phyloP scores from a whole-genome alignment of 169 alveolate species.

The Babesia gibsoni region DNA sequence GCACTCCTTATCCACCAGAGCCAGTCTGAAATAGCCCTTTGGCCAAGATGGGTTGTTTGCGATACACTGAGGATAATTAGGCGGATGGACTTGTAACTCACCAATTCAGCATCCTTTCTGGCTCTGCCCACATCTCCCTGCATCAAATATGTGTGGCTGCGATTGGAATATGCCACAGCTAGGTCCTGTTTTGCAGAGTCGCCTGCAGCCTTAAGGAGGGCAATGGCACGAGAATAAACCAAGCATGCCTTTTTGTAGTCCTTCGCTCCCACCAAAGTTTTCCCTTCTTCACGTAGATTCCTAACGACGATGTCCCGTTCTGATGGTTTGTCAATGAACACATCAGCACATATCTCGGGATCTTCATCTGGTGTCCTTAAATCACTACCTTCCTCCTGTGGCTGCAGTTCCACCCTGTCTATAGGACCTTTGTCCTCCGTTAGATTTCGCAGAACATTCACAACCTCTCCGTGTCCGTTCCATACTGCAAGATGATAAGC shows the following conservation, averaged over 20 bases:
- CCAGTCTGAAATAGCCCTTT: slow-evolving; percentile 57
- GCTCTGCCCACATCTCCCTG: slow-evolving; percentile 16
- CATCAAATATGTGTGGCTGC: slow-evolving; percentile 47
- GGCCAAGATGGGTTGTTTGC: slow-evolving; percentile 47
- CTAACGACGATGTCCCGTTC: slow-evolving; percentile 6
- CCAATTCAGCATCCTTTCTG: slow-evolving; percentile 42
- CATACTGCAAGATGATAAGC: slow-evolving; percentile 52
- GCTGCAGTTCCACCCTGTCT: not conserved
- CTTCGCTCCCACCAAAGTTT: not conserved
- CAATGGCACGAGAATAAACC: not conserved
- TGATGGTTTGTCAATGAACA: not conserved
- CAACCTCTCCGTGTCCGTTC: slow-evolving; percentile 50
- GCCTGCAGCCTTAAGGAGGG: not conserved
- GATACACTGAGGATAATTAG: slow-evolving; percentile 21
- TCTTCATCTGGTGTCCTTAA: not conserved
- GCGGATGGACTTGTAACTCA: not conserved
- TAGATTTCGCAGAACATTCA: slow-evolving; percentile 1
- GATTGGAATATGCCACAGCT: slow-evolving; percentile 44
- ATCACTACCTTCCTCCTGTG: too few species aligned
- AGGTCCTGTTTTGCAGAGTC: not conserved
- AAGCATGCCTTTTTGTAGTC: slow-evolving; percentile 12
- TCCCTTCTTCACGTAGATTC: slow-evolving; percentile 13
- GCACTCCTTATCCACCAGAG: slow-evolving; percentile 33
- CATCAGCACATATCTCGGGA: not conserved
- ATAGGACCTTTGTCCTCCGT: slow-evolving; percentile 32